These are phyloP conservation scores for Rhodosporidiobolus sp. DNA, from an alignment of 768 basidiomycete genomes.

Conservation along the genomic window DNA sequence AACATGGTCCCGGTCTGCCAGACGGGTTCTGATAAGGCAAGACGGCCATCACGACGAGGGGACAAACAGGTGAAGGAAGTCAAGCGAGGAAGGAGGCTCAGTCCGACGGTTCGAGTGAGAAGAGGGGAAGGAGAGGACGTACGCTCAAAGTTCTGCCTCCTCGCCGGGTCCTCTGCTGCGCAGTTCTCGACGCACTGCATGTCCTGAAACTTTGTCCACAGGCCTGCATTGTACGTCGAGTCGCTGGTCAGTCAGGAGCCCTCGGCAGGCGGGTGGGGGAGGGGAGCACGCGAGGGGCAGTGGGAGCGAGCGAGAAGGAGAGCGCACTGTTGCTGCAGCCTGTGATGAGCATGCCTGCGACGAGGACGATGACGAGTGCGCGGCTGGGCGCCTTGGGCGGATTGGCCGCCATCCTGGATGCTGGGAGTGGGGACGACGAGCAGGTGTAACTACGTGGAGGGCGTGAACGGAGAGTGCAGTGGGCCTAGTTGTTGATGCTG, in stretches of 20 bases:
- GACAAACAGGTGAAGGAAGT: not conserved
- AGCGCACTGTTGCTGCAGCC: slow-evolving; percentile 55
- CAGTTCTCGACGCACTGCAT: slow-evolving; percentile 99
- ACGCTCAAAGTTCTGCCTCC: slow-evolving; percentile 74
- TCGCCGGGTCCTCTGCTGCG: slow-evolving; percentile 59
- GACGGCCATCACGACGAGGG: too few relatives aligned
- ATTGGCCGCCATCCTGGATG: not conserved
- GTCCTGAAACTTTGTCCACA: slow-evolving; percentile 55
- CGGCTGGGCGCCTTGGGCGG: not conserved
- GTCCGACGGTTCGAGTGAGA: slow-evolving; percentile 52
- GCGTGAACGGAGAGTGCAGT: too few relatives aligned
- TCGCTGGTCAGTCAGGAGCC: slow-evolving; percentile 41
- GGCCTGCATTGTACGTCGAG: slow-evolving; percentile 1
- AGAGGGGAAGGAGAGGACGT: not conserved
- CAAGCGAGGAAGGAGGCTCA: slow-evolving; percentile 2
- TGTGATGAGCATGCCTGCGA: slow-evolving; percentile 81
- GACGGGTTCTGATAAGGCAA: slow-evolving; percentile 14
- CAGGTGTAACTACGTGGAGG: too few relatives aligned
- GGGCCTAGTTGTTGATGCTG: too few relatives aligned
- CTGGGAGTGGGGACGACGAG: too few relatives aligned
- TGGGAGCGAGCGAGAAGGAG: not conserved
- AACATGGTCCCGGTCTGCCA: slow-evolving; percentile 49
- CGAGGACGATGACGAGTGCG: slow-evolving; percentile 55
- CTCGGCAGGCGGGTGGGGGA: slow-evolving; percentile 1
- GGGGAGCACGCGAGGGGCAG: slow-evolving; percentile 46